Base-by-base conservation (phyloP, 352 stramenopile genomes). In the Globisporangium nagaii region DNA sequence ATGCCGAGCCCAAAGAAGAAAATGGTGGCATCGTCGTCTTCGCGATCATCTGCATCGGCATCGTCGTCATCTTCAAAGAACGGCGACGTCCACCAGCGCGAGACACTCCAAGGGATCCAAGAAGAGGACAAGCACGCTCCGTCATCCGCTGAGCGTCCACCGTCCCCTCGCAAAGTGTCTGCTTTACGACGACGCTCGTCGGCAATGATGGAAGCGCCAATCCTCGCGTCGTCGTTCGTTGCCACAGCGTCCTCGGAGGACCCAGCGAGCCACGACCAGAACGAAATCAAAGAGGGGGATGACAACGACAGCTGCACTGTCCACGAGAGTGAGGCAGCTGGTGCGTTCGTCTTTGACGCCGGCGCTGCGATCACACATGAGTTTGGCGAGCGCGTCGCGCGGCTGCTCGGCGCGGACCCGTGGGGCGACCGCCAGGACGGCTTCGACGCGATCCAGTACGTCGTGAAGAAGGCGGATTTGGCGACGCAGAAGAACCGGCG, bases 381-480 rank as follows among this genome's bases (percentile, higher is more conserved):
- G 34, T 89, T 93, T 53, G 79, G 83, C 31, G 83, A 93, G 41
- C 74, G 79, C 8, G 67, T 93, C 10, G 83, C 81, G 7, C 75
- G 65, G 4, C 52, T 90, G 46, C 60, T 93, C 1, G 71, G 70
- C 3, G 83, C 83, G 0, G 83, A 93, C 44, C 78, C 80, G 31
- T 93, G 83, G 83, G 83, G 79, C 8, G 83, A 93, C 36, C 70
- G 83, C 22, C 83, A 91, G 50, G 83, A 90, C 60, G 83, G 78
- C 17, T 88, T 90, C 17, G 83, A 93, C 43, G 75, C 76, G 12
- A 84, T 93, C 50, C 62, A 74, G 35, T 73, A 69, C 53, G 63
- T 77, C 36, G 60, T 90, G 36, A 90, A 89, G 53, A 88, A 88
- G 43, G 67, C 68, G 0, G 73, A 91, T 35, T 44, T 88, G 9